Conservation (phyloP, 1,284 basidiomycete genomes). For the Sanghuangporus sanghuang region DNA sequence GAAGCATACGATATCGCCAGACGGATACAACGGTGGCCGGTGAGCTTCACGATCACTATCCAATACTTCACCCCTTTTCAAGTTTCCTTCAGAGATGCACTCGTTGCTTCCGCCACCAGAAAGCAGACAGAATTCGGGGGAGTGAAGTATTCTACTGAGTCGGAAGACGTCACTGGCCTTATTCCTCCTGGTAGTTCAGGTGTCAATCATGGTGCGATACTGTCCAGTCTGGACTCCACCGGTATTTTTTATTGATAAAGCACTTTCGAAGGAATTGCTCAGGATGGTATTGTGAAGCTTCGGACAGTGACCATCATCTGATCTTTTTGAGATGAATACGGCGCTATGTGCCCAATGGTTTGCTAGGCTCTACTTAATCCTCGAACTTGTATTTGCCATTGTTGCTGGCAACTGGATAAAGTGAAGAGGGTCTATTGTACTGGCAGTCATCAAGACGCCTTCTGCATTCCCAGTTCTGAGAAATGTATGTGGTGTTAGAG, state of each 20-base stretch:
- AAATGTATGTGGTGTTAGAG: too few species aligned
- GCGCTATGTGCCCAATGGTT: too few species aligned
- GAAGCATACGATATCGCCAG: conserved; percentile 43
- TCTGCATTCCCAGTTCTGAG: too few species aligned
- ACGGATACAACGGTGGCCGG: conserved; percentile 29
- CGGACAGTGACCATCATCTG: conserved; percentile 20
- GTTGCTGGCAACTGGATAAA: too few species aligned
- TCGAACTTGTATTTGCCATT: too few species aligned
- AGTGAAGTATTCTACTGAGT: conserved; percentile 46
- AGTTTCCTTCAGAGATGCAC: conserved; percentile 28
- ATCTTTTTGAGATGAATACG: not conserved
- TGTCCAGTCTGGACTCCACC: not conserved
- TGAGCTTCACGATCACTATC: conserved; percentile 6
- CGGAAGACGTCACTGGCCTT: conserved; percentile 43
- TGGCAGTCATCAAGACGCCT: too few species aligned
- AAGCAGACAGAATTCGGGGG: conserved; percentile 39
- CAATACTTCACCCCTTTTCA: too few species aligned
- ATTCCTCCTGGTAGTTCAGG: conserved; percentile 46
- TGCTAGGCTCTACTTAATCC: not conserved
- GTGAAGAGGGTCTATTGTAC: too few species aligned
- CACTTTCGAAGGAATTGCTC: conserved; percentile 23
- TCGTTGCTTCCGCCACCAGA: conserved; percentile 37
- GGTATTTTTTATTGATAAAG: not conserved
- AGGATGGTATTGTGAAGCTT: conserved; percentile 22
- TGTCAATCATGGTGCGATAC: conserved; percentile 37